Evolutionary conservation across 1,284 basidiomycete species (phyloP).

Genomic region (Leccinum subspadiceum): DNA sequence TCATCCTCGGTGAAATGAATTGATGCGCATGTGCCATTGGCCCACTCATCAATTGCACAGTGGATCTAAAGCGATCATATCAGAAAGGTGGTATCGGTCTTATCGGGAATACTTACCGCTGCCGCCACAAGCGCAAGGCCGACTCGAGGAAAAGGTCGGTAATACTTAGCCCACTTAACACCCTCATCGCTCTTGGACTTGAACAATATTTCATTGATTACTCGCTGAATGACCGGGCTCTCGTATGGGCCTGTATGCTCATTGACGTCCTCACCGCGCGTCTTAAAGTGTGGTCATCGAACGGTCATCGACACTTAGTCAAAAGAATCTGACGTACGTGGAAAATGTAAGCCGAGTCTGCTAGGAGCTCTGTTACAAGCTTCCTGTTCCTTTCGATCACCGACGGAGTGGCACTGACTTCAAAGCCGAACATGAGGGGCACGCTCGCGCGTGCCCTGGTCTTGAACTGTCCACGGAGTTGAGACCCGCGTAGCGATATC

Average conservation of each 20-base stretch:
- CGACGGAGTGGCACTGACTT: background rate
- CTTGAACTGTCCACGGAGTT: background rate
- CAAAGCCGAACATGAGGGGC: background rate
- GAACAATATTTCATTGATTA: background rate
- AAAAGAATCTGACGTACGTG: background rate
- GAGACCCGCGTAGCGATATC: background rate
- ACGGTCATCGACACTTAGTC: background rate
- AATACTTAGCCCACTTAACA: background rate
- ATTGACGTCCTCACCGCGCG: background rate
- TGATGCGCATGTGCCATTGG: background rate
- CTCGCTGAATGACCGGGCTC: background rate
- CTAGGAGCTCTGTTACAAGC: background rate
- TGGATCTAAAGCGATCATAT: background rate
- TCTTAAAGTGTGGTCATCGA: background rate
- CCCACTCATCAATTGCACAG: background rate
- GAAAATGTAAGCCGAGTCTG: background rate
- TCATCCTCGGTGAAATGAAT: background rate
- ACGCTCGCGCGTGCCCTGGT: background rate
- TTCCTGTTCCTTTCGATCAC: background rate
- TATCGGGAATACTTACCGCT: background rate
- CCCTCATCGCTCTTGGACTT: background rate
- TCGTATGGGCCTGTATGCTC: background rate
- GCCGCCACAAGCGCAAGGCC: background rate
- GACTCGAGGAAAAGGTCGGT: background rate
- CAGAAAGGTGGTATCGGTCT: background rate